Conservation (phyloP, 2,329 filamentous ascomycete species). For the Aspergillus transmontanensis region DNA sequence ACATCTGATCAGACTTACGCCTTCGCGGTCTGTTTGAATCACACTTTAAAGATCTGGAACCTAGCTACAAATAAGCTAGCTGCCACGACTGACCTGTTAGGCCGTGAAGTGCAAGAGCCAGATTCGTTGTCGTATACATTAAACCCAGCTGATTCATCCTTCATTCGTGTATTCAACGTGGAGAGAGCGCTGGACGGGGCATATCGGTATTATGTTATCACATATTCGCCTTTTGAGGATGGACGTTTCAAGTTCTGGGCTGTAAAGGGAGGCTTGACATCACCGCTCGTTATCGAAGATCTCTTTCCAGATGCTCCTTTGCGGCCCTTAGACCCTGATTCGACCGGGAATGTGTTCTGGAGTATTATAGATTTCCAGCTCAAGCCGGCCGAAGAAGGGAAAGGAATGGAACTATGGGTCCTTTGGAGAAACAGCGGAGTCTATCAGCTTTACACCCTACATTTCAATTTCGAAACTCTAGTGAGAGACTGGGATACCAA, state of each 20-base stretch:
- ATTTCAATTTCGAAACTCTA: conserved; percentile 69
- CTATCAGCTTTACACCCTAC: conserved; percentile 73
- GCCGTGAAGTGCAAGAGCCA: conserved; percentile 65
- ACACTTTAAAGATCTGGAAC: conserved; percentile 88
- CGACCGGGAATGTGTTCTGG: conserved; percentile 74
- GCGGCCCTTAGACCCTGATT: conserved; percentile 64
- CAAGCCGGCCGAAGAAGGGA: conserved; percentile 56
- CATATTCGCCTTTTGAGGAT: conserved; percentile 83
- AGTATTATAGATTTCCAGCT: conserved; percentile 76
- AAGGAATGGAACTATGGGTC: conserved; percentile 68
- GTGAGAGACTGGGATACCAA: conserved; percentile 63
- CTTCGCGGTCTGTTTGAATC: conserved; percentile 86
- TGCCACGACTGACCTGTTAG: conserved; percentile 75
- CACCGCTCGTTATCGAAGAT: conserved; percentile 66
- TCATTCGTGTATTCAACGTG: conserved; percentile 71
- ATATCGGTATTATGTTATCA: conserved; percentile 66
- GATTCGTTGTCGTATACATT: conserved; percentile 75
- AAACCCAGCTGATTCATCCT: conserved; percentile 74
- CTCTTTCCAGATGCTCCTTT: conserved; percentile 66
- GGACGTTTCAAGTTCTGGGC: conserved; percentile 96
- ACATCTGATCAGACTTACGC: conserved; percentile 53
- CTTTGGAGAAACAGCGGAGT: conserved; percentile 84
- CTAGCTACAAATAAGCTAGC: conserved; percentile 76
- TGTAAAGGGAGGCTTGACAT: conserved; percentile 64
- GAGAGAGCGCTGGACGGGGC: conserved; percentile 49